Evolutionary conservation across 768 basidiomycete species (phyloP).

Genomic region (Nidularia pulvinata): DNA sequence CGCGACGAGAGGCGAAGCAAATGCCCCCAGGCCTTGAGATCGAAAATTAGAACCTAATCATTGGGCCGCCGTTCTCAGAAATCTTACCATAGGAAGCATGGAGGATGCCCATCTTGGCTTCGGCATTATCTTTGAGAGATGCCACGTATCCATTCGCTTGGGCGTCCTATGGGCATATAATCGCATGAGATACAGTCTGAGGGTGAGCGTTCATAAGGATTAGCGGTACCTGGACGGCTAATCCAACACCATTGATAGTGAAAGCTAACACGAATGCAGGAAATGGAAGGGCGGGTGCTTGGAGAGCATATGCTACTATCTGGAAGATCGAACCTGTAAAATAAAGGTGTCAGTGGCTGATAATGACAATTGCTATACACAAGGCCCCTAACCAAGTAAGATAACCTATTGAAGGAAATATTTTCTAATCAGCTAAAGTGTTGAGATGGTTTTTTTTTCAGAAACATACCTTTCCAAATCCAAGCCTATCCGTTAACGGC

Average conservation of each 20-base stretch:
- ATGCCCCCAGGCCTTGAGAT: constrained; percentile 57
- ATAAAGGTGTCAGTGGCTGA: not conserved
- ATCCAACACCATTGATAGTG: constrained; percentile 39
- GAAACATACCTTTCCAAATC: constrained; percentile 38
- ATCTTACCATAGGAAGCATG: constrained; percentile 61
- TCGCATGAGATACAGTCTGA: not conserved
- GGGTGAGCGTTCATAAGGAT: not conserved
- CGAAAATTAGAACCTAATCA: not conserved
- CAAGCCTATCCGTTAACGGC: constrained; percentile 29
- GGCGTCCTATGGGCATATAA: constrained; percentile 45
- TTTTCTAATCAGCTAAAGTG: not conserved
- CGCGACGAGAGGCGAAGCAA: constrained; percentile 71
- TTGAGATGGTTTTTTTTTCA: constrained; percentile 1
- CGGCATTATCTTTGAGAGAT: constrained; percentile 49
- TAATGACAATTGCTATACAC: not conserved
- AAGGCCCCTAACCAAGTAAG: constrained; percentile 9
- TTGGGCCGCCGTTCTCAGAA: not conserved
- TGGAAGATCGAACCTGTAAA: constrained; percentile 48
- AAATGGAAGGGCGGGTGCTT: constrained; percentile 60
- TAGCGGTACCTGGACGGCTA: constrained; percentile 50
- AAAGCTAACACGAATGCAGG: constrained; percentile 56
- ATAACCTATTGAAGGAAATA: constrained; percentile 12
- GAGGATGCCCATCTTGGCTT: constrained; percentile 68
- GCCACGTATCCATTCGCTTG: constrained; percentile 75
- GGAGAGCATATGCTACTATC: constrained; percentile 50